Base-by-base conservation (phyloP, 2,329 filamentous ascomycete species). In the Fusarium multiceps region DNA sequence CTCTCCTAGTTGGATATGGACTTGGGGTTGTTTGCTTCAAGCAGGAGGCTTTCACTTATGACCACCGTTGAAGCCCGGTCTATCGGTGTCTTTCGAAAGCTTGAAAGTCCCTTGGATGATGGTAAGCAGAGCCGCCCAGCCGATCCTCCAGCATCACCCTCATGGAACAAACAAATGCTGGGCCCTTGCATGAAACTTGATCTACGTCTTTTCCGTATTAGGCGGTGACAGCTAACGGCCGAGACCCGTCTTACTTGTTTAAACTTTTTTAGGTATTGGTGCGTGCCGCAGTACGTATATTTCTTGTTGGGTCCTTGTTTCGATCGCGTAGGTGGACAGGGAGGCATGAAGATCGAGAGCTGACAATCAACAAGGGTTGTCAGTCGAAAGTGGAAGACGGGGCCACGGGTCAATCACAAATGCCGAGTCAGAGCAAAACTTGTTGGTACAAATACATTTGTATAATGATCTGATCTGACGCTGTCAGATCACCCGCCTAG, bases 281-380 rank as follows among this genome's bases (percentile, higher is more conserved):
- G 23, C 28, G 50, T 30, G 55, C 27, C 21, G 20, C 9, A 43
- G 41, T 56, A 30, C 32, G 20, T 58, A 41, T 32, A 18, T n/a
- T 25, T 28, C 41, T 23, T 41, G 47, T 53, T 30, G 20, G 32
- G 28, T 21, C 42, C 59, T 62, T 56, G 69, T 37, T 37, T 66
- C 70, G 70, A 72, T 72, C 67, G 48, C 40, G 51, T 25, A 37
- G 49, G 42, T 21, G 23, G 57, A 59, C 70, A 71, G 55, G 70
- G 70, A 68, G 57, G 45, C 27, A 37, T 56, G 48, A 51, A 60
- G 67, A 72, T 72, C 70, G 70, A 66, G 67, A 54, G 48, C n/a
- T 51, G 18, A 41, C 32, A 28, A 7, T 28, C 23, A 42, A 8
- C 48, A 66, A 48, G 65, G 64, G 48, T 56, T 16, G n/a, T 63